These are phyloP conservation scores for Fragaria ananassa DNA, from an alignment of 306 rosid species.

Conservation along the genomic window DNA sequence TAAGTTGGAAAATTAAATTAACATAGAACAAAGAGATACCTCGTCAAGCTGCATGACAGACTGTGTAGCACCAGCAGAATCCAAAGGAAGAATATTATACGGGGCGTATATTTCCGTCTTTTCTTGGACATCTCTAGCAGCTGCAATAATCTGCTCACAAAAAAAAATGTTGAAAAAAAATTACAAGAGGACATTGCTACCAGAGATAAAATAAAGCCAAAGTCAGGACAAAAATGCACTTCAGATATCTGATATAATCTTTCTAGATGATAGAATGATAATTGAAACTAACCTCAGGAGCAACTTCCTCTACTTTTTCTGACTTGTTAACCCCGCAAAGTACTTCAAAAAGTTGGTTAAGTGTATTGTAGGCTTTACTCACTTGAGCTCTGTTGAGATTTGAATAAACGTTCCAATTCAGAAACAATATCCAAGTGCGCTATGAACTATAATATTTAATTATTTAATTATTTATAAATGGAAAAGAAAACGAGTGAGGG, in stretches of 20 bases:
- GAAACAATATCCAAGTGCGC: background rate
- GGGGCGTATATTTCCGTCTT: constrained; percentile 90
- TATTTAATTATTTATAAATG: background rate
- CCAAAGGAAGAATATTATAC: constrained; percentile 90
- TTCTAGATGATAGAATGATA: constrained; percentile 1
- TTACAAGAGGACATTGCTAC: background rate
- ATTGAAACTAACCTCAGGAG: constrained; percentile 78
- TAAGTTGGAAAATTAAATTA: constrained; percentile 3
- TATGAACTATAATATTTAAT: background rate
- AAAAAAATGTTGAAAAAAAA: background rate
- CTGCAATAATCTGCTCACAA: constrained; percentile 76
- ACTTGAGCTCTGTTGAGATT: constrained; percentile 77
- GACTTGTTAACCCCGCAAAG: constrained; percentile 95
- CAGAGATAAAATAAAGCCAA: background rate
- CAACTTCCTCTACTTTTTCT: constrained; percentile 96
- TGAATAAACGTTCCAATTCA: background rate
- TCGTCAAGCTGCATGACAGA: constrained; percentile 94
- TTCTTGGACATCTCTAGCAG: constrained; percentile 98
- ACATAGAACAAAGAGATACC: constrained; percentile 39
- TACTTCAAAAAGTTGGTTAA: constrained; percentile 95
- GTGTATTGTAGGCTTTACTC: constrained; percentile 88
- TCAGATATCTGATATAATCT: background rate
- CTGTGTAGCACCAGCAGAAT: constrained; percentile 96
- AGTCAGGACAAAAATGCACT: background rate
- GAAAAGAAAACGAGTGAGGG: background rate